Evolutionary conservation across 345 rosid species (phyloP).

Genomic region (Eutrema japonicum): DNA sequence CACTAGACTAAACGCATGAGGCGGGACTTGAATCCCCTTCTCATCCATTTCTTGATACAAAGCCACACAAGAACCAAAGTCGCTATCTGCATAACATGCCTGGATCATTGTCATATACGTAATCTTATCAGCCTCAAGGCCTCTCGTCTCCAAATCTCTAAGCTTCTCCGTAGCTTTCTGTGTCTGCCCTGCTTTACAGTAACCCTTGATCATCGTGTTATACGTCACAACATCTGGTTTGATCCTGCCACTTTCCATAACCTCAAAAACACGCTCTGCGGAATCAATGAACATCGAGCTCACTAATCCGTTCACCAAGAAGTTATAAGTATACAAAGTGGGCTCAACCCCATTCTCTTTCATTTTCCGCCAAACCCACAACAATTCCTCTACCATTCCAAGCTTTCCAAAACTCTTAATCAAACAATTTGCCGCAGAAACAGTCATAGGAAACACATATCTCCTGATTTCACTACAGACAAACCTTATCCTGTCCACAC

Average conservation of each 20-base stretch:
- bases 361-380: conserved; percentile 94
- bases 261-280: conserved; percentile 74
- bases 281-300: conserved; percentile 72
- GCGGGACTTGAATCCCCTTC: conserved; percentile 69
- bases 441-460: conserved; percentile 58
- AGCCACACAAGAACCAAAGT: conserved; percentile 66
- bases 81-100: conserved; percentile 70
- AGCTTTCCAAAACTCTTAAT: conserved; percentile 79
- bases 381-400: conserved; percentile 90
- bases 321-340: conserved; percentile 73
- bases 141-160: conserved; percentile 68
- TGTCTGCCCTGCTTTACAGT: conserved; percentile 68
- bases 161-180: conserved; percentile 67
- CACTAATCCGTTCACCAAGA: conserved; percentile 75
- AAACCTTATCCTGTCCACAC: conserved; percentile 54
- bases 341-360: conserved; percentile 84
- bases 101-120: conserved; percentile 86
- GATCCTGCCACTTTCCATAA: conserved; percentile 72
- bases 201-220: conserved; percentile 89
- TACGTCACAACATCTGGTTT: conserved; percentile 73
- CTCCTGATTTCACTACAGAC: conserved; percentile 53
- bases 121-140: conserved; percentile 77
- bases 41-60: conserved; percentile 87
- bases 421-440: conserved; percentile 59
- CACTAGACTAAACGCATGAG: conserved; percentile 77